A percentile compares a stretch with the other conserved stretches of the same genome.
These are phyloP conservation scores for Sicyos edulis DNA, from an alignment of 306 rosid genomes.

Conservation along the genomic window DNA sequence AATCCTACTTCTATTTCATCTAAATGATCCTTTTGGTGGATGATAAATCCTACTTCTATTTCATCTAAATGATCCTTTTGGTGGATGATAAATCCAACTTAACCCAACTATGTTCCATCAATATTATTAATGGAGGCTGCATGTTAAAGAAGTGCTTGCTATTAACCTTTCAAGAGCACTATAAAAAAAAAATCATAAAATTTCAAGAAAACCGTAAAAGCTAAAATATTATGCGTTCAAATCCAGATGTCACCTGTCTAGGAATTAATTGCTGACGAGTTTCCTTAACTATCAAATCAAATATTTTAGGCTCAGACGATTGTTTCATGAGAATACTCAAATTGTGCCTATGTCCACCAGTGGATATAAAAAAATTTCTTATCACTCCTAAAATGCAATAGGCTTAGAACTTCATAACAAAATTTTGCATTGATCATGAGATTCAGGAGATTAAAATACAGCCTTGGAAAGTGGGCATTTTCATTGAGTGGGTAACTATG, in stretches of 20 bases:
- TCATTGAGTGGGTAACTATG: background rate
- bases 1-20: background rate
- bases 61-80: background rate
- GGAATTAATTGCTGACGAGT: no score
- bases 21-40: background rate
- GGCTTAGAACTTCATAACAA: background rate
- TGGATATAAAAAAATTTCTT: no score
- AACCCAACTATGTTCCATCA: background rate
- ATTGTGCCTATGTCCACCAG: no score
- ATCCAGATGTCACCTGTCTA: no score
- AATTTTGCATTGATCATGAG: background rate
- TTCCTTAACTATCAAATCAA: no score
- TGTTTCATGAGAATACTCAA: no score
- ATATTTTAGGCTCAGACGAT: no score
- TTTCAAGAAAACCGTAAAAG: no score
- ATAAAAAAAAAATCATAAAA: background rate
- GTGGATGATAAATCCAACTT: background rate
- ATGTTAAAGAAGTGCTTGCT: background rate
- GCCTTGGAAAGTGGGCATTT: constrained; percentile 13
- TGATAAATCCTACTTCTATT: background rate
- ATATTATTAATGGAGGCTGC: background rate
- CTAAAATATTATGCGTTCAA: no score
- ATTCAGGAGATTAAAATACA: background rate
- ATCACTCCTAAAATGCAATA: background rate
- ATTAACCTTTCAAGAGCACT: background rate